phyloP scores from a whole-genome alignment of 345 rosid species.

The Citrus reticulata region DNA sequence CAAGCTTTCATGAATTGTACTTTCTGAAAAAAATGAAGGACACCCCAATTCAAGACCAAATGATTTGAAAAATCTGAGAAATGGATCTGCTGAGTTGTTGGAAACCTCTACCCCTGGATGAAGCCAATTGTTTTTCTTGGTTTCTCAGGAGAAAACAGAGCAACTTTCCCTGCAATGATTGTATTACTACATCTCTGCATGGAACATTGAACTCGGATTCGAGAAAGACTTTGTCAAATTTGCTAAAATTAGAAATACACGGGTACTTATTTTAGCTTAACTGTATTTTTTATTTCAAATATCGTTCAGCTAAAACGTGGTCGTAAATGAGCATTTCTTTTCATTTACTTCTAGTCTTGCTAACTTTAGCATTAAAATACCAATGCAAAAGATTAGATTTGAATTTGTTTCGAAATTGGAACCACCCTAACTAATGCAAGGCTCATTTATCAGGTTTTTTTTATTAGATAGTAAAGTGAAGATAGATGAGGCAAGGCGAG shows the following conservation, averaged over 20 bases:
- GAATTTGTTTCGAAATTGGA: too few relatives aligned
- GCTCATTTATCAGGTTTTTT: too few relatives aligned
- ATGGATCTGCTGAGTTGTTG: not conserved
- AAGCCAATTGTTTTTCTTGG: not conserved
- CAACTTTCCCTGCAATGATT: not conserved
- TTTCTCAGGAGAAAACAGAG: constrained; percentile 14
- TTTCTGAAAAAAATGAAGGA: not conserved
- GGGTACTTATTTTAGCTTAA: constrained; percentile 4
- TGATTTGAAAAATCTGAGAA: not conserved
- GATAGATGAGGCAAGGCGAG: too few relatives aligned
- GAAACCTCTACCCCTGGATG: constrained; percentile 13
- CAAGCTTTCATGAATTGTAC: not conserved
- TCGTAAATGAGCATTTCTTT: not conserved
- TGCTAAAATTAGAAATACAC: constrained; percentile 9
- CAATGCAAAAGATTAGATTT: too few relatives aligned
- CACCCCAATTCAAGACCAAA: not conserved
- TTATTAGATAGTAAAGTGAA: too few relatives aligned
- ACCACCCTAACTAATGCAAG: too few relatives aligned
- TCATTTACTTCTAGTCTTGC: not conserved
- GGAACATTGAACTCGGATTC: constrained; percentile 5
- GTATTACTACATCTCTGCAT: constrained; percentile 9
- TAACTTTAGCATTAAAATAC: not conserved
- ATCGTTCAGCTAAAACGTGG: not conserved
- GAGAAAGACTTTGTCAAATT: constrained; percentile 22
- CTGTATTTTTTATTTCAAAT: not conserved